Conservation (phyloP, 2,329 filamentous ascomycete species). For the Stagonosporopsis chrysanthemi region DNA sequence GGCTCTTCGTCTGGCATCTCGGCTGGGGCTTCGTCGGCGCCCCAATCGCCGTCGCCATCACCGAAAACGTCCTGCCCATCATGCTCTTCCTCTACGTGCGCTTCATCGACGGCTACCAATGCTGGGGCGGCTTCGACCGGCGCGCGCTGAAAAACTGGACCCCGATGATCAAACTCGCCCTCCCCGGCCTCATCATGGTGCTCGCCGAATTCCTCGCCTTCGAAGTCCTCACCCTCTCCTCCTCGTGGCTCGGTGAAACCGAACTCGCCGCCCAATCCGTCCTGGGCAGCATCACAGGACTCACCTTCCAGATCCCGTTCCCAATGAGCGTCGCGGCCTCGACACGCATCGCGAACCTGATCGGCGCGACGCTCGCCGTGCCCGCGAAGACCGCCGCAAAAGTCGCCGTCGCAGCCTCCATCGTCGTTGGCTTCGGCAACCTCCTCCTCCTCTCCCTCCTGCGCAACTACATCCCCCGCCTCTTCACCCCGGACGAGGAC, state of each 20-base stretch:
- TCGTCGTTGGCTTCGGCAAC: conserved; percentile 80
- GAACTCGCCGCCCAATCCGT: conserved; percentile 89
- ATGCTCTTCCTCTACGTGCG: conserved; percentile 77
- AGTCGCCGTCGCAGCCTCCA: conserved; percentile 73
- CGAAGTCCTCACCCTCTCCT: conserved; percentile 84
- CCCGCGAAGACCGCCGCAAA: conserved; percentile 82
- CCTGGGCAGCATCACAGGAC: conserved; percentile 76
- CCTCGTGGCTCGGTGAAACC: conserved; percentile 79
- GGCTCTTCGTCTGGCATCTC: conserved; percentile 74
- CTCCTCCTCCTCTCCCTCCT: conserved; percentile 72
- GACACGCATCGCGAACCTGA: conserved; percentile 89
- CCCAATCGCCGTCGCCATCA: conserved; percentile 77
- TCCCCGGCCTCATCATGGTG: conserved; percentile 93
- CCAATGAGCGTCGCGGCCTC: conserved; percentile 87
- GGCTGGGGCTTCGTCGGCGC: conserved; percentile 73
- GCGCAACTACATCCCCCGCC: conserved; percentile 74
- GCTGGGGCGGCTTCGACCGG: conserved; percentile 81
- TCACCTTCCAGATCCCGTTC: conserved; percentile 92
- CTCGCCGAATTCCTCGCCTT: conserved; percentile 94
- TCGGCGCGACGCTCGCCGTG: conserved; percentile 82
- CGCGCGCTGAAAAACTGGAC: conserved; percentile 77
- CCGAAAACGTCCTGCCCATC: conserved; percentile 76
- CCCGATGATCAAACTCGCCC: conserved; percentile 84
- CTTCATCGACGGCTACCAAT: conserved; percentile 74
- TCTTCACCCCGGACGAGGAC: conserved; percentile 75